Evolutionary conservation across 805 yeast genomes (phyloP), one percentile per base, ranked within the genome.

Genomic region (Scheffersomyces spartinae): DNA sequence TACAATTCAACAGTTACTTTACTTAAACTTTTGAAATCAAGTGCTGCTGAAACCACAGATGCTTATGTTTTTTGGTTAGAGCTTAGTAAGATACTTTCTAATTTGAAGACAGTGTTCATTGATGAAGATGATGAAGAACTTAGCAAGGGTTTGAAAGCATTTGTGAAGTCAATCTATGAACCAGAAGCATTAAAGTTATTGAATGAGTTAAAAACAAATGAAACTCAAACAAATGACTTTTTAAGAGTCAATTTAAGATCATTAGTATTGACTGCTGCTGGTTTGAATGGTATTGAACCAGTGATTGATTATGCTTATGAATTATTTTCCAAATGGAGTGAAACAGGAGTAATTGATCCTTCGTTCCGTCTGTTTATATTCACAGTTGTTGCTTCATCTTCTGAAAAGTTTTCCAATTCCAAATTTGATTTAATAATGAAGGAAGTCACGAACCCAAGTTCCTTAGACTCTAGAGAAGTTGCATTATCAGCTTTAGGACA

Each of bases 391-490:
- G 45, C 65, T 4, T 36, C 64, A 1, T 54, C 61, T n/a, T 36
- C 50, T 4, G 36, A 42, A 8, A 47, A 43, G 5, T 55, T 26
- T 34, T 43, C 28, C 34, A 45, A 34, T 38, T 51, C 14, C 33
- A 64, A 33, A 47, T 65, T 47, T 44, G 63, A 27, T 11, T 40
- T 35, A 3, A 56, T 74, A 5, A 33, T 64, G 28, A 35, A 52
- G n/a, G 75, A 74, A 41, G 65, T 64, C 15, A 43, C 49, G 7
- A 34, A 47, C 8, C 79, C 83, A 7, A 40, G 64, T 2, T 49
- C 78, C 5, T 59, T 72, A 26, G 81, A 74, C 44, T 64, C 70
- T 2, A 45, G 74, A 26, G 83, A 75, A 45, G 53, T 66, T 26
- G 73, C 78, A 0, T 49, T 74, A 14, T 42, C 44, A n/a, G 66